These are phyloP conservation scores for Clonostachys rosea DNA, from an alignment of 2,329 filamentous ascomycete species.

Conservation along the genomic window DNA sequence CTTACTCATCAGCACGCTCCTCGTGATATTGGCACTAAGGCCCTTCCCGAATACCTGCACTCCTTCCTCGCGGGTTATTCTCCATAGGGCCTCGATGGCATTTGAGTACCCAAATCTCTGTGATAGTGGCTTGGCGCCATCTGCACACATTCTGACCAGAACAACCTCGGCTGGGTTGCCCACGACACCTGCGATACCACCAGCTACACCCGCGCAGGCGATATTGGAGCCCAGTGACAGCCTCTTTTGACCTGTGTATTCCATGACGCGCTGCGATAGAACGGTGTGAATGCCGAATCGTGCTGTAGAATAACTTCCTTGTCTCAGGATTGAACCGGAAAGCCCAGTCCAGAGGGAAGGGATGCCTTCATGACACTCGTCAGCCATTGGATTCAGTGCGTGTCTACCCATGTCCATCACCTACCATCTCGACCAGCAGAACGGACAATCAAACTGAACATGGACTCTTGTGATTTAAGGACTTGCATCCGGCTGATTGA, in stretches of 20 bases:
- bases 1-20: slow-evolving; percentile 38
- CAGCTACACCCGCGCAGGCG: slow-evolving; percentile 29
- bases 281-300: slow-evolving; percentile 34
- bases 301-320: slow-evolving; percentile 37
- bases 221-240: slow-evolving; percentile 26
- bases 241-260: slow-evolving; percentile 16
- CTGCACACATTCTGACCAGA: slow-evolving; percentile 38
- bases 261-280: slow-evolving; percentile 20
- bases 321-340: slow-evolving; percentile 35
- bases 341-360: slow-evolving; percentile 35
- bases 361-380: slow-evolving; percentile 18
- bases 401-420: not conserved
- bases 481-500: slow-evolving; percentile 35
- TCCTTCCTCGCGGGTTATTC: slow-evolving; percentile 30
- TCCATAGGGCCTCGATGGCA: slow-evolving; percentile 22
- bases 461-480: slow-evolving; percentile 28
- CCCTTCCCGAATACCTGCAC: slow-evolving; percentile 29
- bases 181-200: slow-evolving; percentile 34
- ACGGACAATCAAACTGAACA: slow-evolving; percentile 27
- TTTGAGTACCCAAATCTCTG: slow-evolving; percentile 32
- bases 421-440: slow-evolving; percentile 33
- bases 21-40: slow-evolving; percentile 29
- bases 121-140: slow-evolving; percentile 28
- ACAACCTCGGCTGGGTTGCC: slow-evolving; percentile 38
- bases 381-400: too few species aligned